phyloP scores from a whole-genome alignment of 2,329 filamentous ascomycete species.

The Scytalidium sp. region DNA sequence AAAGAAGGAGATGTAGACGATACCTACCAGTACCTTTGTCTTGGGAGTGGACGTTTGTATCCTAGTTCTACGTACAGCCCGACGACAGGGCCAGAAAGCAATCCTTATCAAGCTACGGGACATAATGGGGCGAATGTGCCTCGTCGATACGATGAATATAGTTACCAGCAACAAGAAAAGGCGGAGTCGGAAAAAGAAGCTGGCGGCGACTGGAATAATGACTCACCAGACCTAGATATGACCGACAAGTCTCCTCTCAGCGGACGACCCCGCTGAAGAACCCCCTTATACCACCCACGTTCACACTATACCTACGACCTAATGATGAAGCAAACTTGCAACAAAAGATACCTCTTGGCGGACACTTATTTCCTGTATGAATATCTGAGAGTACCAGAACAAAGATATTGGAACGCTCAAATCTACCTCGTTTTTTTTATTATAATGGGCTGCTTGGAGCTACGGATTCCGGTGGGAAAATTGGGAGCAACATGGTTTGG shows the following conservation, averaged over 20 bases:
- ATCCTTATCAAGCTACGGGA: background rate
- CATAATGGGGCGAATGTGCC: background rate
- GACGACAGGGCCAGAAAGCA: background rate
- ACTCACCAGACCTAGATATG: background rate
- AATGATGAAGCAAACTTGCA: no score
- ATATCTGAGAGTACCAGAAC: background rate
- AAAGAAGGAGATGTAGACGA: background rate
- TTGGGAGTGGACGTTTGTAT: background rate
- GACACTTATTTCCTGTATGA: background rate
- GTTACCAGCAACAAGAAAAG: background rate
- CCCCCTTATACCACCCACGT: no score
- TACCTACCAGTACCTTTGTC: background rate
- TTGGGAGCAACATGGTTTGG: no score
- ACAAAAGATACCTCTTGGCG: background rate
- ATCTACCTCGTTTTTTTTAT: background rate
- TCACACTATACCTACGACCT: no score
- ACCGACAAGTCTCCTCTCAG: background rate
- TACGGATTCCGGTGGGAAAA: background rate
- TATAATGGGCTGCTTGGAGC: background rate
- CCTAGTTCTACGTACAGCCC: background rate
- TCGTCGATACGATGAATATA: background rate
- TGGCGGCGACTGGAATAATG: background rate
- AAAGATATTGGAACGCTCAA: background rate
- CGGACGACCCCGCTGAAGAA: background rate
- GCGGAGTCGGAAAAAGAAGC: background rate